Evolutionary conservation across 768 basidiomycete genomes (phyloP), one percentile per base, ranked within the genome.

Genomic region (Sporobolomyces roseus): DNA sequence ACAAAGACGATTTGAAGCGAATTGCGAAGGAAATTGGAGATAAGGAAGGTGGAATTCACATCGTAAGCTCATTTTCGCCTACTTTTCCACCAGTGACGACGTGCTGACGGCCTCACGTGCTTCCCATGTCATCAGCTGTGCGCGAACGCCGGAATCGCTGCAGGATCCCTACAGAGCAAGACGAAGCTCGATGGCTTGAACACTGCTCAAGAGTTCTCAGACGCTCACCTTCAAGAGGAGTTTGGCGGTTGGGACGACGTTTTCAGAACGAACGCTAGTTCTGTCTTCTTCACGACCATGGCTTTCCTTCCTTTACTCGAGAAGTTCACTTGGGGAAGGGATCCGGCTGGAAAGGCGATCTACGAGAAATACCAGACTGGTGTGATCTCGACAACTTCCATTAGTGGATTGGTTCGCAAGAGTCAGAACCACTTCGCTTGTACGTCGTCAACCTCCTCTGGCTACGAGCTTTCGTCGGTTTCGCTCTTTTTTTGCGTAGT

Each of bases 241-340:
- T 41, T 53, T 23, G 56, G 36, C 7, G 61, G 30, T 8, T 69
- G 68, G 68, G 51, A 61, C 62, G 51, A 49, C 51, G 63, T 64
- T 23, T 69, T 60, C 58, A 32, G 58, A 27, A 69, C 63, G 35
- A 69, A 70, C 60, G 59, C 49, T 9, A 51, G 49, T 13, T 62
- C 61, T 2, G 49, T 33, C 4, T 62, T 62, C 30, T 43, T 51
- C 35, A 25, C 43, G 25, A 4, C 48, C 7, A 62, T 54, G 41
- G 68, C 68, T 0, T 64, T 69, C 59, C 50, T 69, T n/a, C 68
- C 68, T 4, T 58, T 69, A 13, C 68, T 69, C 43, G 48, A 60
- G 35, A 58, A 56, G 29, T 61, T 52, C 45, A 69, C 62, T 1
- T 19, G 49, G n/a, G 68, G 68, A 23, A 36, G 36, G 3, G 68